phyloP scores from a whole-genome alignment of 495 filamentous ascomycete genomes.

The Penicillium longicatenatum region DNA sequence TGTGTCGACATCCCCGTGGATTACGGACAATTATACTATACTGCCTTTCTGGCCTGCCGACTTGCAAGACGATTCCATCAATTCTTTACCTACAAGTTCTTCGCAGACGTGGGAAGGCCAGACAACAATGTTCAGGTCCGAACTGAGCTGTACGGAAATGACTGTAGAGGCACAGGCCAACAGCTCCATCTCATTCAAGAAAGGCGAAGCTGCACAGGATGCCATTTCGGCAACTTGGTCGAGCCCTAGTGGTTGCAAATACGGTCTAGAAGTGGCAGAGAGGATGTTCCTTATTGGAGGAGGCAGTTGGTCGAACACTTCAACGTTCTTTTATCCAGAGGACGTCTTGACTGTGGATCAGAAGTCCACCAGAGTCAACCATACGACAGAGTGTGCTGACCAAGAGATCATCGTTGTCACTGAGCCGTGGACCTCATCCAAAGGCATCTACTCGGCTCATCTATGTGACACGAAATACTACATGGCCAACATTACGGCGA shows the following conservation, averaged over 20 bases:
- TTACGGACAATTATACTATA: constrained; percentile 38
- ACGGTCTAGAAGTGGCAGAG: constrained; percentile 9
- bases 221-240: no score
- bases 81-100: constrained; percentile 18
- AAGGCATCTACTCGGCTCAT: constrained; percentile 13
- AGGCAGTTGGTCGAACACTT: constrained; percentile 24
- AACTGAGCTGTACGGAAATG: constrained; percentile 31
- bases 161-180: constrained; percentile 6
- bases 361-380: constrained; percentile 5
- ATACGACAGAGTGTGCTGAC: constrained; percentile 12
- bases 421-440: constrained; percentile 17
- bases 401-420: constrained; percentile 19
- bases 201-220: no score
- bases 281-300: constrained; percentile 18
- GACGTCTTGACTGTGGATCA: no score
- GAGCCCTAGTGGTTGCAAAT: constrained; percentile 16
- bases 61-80: constrained; percentile 20
- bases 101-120: constrained; percentile 32
- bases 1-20: constrained; percentile 42
- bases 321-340: constrained; percentile 16
- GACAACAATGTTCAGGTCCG: constrained; percentile 37
- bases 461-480: constrained; percentile 33
- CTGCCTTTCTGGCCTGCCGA: constrained; percentile 40
- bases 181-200: no score
- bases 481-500: constrained; percentile 31